Evolutionary conservation across 768 basidiomycete species (phyloP).

Genomic region (Gloeopeniophorella convolvens): DNA sequence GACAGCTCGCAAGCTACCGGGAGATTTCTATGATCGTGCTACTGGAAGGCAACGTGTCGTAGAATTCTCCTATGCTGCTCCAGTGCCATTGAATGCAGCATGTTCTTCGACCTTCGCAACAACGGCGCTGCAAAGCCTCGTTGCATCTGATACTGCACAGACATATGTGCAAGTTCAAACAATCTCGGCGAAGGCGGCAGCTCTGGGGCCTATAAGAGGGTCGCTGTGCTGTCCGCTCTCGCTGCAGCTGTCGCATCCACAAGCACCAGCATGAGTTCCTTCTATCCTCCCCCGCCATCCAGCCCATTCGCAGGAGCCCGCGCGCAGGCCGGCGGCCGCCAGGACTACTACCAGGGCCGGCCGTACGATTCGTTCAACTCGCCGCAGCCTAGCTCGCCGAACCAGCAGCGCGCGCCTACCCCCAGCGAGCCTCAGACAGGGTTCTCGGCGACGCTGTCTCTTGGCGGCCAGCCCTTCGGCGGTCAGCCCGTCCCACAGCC

Average conservation of each 20-base stretch:
- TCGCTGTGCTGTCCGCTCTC: background rate
- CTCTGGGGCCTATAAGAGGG: slow-evolving; percentile 1
- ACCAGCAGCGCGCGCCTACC: no score
- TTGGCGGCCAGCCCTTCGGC: no score
- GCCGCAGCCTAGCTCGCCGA: no score
- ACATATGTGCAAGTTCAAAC: background rate
- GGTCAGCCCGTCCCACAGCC: no score
- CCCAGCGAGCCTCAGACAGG: no score
- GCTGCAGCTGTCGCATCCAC: background rate
- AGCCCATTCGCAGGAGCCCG: slow-evolving; percentile 1
- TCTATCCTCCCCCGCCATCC: slow-evolving; percentile 2
- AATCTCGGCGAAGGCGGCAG: background rate
- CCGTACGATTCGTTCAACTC: background rate
- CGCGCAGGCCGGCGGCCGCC: background rate
- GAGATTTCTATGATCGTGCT: background rate
- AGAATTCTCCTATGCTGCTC: background rate
- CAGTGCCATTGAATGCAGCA: background rate
- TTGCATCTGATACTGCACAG: background rate
- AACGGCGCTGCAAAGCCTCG: background rate
- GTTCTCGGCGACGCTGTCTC: no score
- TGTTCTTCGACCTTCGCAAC: background rate
- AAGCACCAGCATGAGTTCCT: slow-evolving; percentile 2
- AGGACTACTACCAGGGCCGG: background rate
- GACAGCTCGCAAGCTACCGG: background rate
- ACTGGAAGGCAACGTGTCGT: no score